phyloP scores from a whole-genome alignment of 495 filamentous ascomycete species.

The Aspergillus bridgeri region DNA sequence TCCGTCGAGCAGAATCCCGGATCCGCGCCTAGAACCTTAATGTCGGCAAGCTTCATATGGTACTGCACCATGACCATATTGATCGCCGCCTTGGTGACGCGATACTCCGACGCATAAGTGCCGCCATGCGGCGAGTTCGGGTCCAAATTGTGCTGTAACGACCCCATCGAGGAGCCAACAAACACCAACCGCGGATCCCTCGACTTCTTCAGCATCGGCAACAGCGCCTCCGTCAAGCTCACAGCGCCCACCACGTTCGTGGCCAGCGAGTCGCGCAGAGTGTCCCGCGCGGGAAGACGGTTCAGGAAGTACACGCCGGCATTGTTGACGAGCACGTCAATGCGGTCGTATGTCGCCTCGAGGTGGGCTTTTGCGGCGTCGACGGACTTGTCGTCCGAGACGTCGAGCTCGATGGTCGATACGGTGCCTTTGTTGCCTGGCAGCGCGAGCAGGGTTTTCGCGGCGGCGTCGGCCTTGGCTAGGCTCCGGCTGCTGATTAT shows the following conservation, averaged over 20 bases:
- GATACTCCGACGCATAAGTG: constrained; percentile 6
- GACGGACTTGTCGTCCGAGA: constrained; percentile 24
- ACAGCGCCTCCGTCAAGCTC: constrained; percentile 29
- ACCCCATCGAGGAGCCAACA: constrained; percentile 23
- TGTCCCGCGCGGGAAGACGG: neutral
- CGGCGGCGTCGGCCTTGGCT: constrained; percentile 5
- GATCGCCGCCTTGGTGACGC: constrained; percentile 14
- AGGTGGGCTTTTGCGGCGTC: constrained; percentile 21
- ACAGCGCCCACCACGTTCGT: constrained; percentile 30
- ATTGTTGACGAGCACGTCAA: constrained; percentile 34
- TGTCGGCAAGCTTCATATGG: constrained; percentile 1
- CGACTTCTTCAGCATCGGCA: constrained; percentile 35
- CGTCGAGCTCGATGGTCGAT: constrained; percentile 30
- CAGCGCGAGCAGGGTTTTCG: neutral
- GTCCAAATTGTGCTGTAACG: constrained; percentile 10
- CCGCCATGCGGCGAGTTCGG: neutral
- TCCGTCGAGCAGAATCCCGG: neutral
- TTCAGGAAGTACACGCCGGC: constrained; percentile 13
- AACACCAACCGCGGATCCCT: constrained; percentile 27
- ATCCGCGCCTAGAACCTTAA: neutral
- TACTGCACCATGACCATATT: constrained; percentile 11
- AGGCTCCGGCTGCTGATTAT: constrained; percentile 7
- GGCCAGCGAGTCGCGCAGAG: constrained; percentile 15
- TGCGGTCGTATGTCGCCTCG: constrained; percentile 23
- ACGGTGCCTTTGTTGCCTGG: constrained; percentile 9